Evolutionary conservation across 352 stramenopile genomes (phyloP).

Genomic region (Phytopythium ostracodes): DNA sequence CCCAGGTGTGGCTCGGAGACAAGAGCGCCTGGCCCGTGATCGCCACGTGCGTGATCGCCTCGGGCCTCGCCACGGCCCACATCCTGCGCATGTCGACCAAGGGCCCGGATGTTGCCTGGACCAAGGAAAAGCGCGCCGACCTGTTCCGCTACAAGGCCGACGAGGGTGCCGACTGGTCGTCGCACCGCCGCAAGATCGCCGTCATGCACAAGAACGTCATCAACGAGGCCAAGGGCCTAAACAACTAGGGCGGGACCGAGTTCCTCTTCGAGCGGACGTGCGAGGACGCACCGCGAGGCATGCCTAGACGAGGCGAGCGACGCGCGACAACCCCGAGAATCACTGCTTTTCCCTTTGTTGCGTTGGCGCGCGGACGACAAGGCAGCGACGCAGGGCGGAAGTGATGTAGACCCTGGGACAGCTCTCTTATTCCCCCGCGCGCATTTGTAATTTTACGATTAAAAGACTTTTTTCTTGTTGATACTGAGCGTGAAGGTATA

Average conservation of each 20-base stretch:
- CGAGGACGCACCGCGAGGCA: not conserved
- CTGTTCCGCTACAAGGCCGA: constrained; percentile 67
- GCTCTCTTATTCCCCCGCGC: not conserved
- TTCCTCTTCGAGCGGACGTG: not conserved
- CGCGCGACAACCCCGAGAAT: not conserved
- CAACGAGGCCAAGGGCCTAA: constrained; percentile 76
- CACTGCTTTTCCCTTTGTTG: not conserved
- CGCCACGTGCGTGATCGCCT: constrained; percentile 58
- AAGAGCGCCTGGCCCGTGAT: constrained; percentile 75
- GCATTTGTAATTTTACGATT: constrained; percentile 6
- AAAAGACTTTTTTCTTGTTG: not conserved
- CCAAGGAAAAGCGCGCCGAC: constrained; percentile 73
- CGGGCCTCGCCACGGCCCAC: constrained; percentile 65
- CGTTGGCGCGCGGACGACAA: not conserved
- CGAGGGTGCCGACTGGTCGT: constrained; percentile 61
- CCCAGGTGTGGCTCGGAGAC: constrained; percentile 73
- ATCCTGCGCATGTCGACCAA: constrained; percentile 63
- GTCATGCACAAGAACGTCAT: constrained; percentile 70
- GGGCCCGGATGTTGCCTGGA: constrained; percentile 76
- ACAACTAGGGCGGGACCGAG: constrained; percentile 21
- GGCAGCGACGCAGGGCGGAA: not conserved
- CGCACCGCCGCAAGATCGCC: constrained; percentile 70
- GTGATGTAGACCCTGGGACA: not conserved
- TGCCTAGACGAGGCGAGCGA: not conserved
- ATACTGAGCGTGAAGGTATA: not conserved